Conservation (phyloP, 2,329 filamentous ascomycete species). For the Beauveria australis region DNA sequence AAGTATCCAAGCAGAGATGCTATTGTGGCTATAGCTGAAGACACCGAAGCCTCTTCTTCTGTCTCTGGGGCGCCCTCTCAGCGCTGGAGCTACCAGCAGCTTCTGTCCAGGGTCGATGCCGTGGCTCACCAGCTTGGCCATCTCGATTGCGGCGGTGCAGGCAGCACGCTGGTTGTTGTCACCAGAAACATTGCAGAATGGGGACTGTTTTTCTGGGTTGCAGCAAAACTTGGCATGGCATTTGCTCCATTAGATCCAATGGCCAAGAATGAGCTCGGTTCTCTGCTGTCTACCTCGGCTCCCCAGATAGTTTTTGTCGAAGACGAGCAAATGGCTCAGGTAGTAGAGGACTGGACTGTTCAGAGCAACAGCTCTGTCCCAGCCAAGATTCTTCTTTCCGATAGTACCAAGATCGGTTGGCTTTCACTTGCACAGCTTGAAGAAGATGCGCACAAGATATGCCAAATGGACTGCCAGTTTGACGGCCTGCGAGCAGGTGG, state of each 20-base stretch:
- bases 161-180: constrained; percentile 24
- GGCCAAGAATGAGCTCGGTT: constrained; percentile 16
- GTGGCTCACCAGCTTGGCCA: constrained; percentile 3
- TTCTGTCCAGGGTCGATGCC: constrained; percentile 18
- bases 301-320: constrained; percentile 26
- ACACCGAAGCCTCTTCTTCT: too few relatives aligned
- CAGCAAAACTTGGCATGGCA: constrained; percentile 24
- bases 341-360: constrained; percentile 14
- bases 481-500: background rate
- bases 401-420: background rate
- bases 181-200: constrained; percentile 32
- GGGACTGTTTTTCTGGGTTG: constrained; percentile 29
- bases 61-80: background rate
- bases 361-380: background rate
- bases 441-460: background rate
- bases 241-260: constrained; percentile 29
- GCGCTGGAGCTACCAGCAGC: constrained; percentile 22
- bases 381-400: constrained; percentile 4
- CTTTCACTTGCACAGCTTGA: background rate
- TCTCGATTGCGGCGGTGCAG: constrained; percentile 18
- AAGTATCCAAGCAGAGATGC: constrained; percentile 25
- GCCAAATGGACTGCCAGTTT: background rate
- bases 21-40: constrained; percentile 24
- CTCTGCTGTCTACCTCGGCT: constrained; percentile 17
- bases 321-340: constrained; percentile 17